Percentiles rank a stretch among this genome's conserved stretches.
phyloP scores from a whole-genome alignment of 129 eudicot genomes.

The Arctium lappa region DNA sequence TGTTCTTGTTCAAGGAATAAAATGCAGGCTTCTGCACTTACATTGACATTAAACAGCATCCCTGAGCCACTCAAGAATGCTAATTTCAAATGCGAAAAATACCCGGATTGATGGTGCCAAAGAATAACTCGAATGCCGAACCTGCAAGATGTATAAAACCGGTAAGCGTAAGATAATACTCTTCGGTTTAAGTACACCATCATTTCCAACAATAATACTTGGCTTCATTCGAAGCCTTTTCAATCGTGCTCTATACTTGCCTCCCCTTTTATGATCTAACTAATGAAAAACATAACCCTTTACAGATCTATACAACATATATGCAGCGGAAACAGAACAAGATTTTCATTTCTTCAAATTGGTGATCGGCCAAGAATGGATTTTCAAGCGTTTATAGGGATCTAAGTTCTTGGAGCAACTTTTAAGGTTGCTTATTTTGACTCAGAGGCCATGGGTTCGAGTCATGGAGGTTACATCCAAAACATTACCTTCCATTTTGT shows the following conservation, averaged over 20 bases:
- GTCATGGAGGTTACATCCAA: neutral
- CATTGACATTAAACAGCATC: neutral
- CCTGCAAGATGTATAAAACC: slow-evolving; percentile 17
- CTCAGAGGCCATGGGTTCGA: neutral
- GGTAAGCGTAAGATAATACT: neutral
- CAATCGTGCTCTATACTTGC: too few species aligned
- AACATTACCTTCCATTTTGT: too few species aligned
- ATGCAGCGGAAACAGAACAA: neutral
- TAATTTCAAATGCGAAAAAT: slow-evolving; percentile 8
- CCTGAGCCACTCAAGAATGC: slow-evolving; percentile 1
- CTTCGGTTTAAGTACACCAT: neutral
- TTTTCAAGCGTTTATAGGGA: neutral
- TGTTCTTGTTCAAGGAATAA: neutral
- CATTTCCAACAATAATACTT: neutral
- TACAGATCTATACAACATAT: neutral
- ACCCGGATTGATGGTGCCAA: neutral
- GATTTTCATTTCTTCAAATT: neutral
- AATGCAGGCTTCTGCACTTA: neutral
- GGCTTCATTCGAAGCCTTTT: neutral
- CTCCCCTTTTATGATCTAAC: too few species aligned
- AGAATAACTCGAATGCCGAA: slow-evolving; percentile 11
- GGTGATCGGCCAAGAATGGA: neutral
- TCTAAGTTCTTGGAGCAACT: neutral
- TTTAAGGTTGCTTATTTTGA: neutral
- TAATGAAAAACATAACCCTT: neutral